phyloP scores from a whole-genome alignment of 305 asterid species.

The Fraxinus ornus region DNA sequence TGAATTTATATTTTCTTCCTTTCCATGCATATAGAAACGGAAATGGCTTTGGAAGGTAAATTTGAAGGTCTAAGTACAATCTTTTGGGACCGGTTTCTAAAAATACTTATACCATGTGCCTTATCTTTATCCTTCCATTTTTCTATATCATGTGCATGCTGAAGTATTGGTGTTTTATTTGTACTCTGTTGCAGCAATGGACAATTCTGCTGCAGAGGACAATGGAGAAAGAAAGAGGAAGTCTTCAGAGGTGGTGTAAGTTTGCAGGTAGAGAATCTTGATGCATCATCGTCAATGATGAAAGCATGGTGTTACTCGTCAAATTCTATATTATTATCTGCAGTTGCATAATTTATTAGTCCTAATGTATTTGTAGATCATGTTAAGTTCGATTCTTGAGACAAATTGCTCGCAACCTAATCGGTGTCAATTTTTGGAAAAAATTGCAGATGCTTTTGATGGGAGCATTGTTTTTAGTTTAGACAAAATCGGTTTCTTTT shows the following conservation, averaged over 20 bases:
- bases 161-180: background rate
- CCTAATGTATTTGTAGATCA: background rate
- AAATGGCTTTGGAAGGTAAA: background rate
- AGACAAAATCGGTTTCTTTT: background rate
- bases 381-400: background rate
- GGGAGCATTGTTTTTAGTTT: background rate
- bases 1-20: background rate
- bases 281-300: constrained; percentile 45
- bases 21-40: background rate
- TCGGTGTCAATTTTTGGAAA: background rate
- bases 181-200: constrained; percentile 38
- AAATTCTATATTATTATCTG: constrained; percentile 28
- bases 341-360: constrained; percentile 15
- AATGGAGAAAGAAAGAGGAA: constrained; percentile 66
- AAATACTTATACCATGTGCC: background rate
- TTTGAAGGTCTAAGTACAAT: background rate
- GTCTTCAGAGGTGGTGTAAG: constrained; percentile 67
- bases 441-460: background rate
- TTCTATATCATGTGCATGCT: background rate
- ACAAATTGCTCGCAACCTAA: background rate
- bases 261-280: constrained; percentile 55
- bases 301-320: constrained; percentile 41
- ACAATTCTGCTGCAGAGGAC: constrained; percentile 65
- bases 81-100: background rate
- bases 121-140: constrained; percentile 2